A percentile compares a stretch with the other conserved stretches of the same genome.
These are phyloP conservation scores for Claviceps fusiformis DNA, from an alignment of 2,329 filamentous ascomycete species.

Conservation along the genomic window DNA sequence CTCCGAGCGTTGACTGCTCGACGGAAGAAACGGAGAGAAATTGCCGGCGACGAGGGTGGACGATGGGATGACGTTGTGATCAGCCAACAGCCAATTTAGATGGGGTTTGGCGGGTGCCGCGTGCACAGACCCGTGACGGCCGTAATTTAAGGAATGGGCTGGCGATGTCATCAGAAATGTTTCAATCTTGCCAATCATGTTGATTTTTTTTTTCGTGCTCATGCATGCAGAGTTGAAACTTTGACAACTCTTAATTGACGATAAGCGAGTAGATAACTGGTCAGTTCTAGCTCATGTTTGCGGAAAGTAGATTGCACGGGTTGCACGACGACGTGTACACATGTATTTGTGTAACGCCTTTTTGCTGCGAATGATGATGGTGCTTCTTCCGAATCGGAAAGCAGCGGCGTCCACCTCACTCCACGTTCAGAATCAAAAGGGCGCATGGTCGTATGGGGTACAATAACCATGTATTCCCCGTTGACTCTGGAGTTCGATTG, in stretches of 20 bases:
- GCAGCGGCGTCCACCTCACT: neutral
- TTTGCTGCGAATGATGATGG: neutral
- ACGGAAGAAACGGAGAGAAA: neutral
- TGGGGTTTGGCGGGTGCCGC: too few relatives aligned
- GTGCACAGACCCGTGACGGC: neutral
- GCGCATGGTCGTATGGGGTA: neutral
- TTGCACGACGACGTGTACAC: neutral
- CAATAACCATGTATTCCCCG: neutral
- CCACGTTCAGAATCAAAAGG: neutral
- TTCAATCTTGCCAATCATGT: too few relatives aligned
- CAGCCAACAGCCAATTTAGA: neutral
- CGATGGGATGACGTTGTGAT: neutral
- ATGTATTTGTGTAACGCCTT: neutral
- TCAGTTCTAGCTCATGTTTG: neutral
- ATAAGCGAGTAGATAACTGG: neutral
- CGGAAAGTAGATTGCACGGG: neutral
- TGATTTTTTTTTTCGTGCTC: neutral
- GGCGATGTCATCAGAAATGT: neutral
- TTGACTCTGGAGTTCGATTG: neutral
- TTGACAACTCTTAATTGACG: neutral
- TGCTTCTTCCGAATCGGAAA: neutral
- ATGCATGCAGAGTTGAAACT: neutral
- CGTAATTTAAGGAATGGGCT: neutral
- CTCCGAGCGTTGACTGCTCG: neutral
- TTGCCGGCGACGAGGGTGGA: neutral